Conservation (phyloP, 1,284 basidiomycete genomes). For the Boletus mariae region DNA sequence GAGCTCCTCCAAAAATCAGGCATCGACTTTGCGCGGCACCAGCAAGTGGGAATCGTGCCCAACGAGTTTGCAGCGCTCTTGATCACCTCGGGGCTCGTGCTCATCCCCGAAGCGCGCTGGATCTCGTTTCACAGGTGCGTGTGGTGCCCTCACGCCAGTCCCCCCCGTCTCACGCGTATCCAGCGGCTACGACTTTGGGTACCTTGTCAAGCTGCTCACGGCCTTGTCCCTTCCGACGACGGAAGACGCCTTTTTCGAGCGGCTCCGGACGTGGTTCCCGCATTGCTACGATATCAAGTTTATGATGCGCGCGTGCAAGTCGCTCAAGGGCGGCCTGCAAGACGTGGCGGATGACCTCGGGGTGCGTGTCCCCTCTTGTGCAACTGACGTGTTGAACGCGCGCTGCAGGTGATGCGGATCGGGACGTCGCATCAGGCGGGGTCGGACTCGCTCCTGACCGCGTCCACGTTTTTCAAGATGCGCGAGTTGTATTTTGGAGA, state of each 20-base stretch:
- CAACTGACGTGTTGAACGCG: neutral
- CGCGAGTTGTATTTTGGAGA: constrained; percentile 88
- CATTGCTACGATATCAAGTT: constrained; percentile 98
- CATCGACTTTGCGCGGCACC: constrained; percentile 92
- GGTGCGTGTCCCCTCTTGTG: constrained; percentile 39
- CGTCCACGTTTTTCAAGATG: constrained; percentile 95
- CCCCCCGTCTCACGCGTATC: neutral
- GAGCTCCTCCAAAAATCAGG: constrained; percentile 94
- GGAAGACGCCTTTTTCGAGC: constrained; percentile 89
- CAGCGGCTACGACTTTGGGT: constrained; percentile 99
- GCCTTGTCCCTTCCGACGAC: constrained; percentile 82
- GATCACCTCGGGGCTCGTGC: constrained; percentile 92
- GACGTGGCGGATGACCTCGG: constrained; percentile 94
- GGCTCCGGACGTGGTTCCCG: constrained; percentile 92
- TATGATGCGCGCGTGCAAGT: constrained; percentile 87
- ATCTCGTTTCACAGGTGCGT: constrained; percentile 92
- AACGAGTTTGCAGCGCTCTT: constrained; percentile 97
- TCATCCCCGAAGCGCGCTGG: constrained; percentile 92
- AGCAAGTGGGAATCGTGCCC: constrained; percentile 88
- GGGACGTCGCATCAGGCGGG: constrained; percentile 95
- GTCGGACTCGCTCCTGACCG: constrained; percentile 91
- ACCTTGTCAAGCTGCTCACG: constrained; percentile 94
- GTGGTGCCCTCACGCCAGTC: too few relatives aligned
- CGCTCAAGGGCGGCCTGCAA: constrained; percentile 90
- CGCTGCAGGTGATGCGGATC: constrained; percentile 74